Percentiles rank a stretch among this genome's conserved stretches.
phyloP scores from a whole-genome alignment of 768 basidiomycete species.

The Boletus vinaceobasis region DNA sequence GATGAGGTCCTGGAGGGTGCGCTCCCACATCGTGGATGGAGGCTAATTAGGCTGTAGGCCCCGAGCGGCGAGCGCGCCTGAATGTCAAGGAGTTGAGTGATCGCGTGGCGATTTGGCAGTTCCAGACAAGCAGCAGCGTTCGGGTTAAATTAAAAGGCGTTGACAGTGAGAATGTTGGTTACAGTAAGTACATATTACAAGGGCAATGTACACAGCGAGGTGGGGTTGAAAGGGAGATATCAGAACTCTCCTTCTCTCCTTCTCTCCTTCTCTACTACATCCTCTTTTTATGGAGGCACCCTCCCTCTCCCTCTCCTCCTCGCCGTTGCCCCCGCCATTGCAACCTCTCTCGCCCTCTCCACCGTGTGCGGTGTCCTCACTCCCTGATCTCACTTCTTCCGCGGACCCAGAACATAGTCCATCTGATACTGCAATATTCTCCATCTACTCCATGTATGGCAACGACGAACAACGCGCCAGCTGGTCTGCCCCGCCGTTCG shows the following conservation, averaged over 20 bases:
- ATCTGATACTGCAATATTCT: constrained; percentile 73
- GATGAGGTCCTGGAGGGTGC: constrained; percentile 92
- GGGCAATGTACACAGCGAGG: neutral
- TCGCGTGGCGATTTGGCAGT: neutral
- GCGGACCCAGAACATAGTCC: constrained; percentile 49
- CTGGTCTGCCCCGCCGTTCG: constrained; percentile 44
- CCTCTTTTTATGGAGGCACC: constrained; percentile 39
- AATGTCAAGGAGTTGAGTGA: neutral
- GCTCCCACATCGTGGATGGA: constrained; percentile 76
- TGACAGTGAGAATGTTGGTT: neutral
- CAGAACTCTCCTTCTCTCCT: neutral
- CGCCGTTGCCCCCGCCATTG: constrained; percentile 32
- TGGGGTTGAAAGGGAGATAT: neutral
- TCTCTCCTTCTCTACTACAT: neutral
- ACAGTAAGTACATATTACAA: neutral
- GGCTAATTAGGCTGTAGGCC: neutral
- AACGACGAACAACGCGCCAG: constrained; percentile 49
- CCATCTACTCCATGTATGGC: constrained; percentile 86
- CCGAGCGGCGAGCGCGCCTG: neutral
- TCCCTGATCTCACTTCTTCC: constrained; percentile 1
- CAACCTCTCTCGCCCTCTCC: constrained; percentile 25
- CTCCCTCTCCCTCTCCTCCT: constrained; percentile 11
- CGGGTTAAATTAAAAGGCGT: neutral
- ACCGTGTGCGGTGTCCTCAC: constrained; percentile 29
- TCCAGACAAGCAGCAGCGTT: neutral